phyloP scores from a whole-genome alignment of 2,329 filamentous ascomycete genomes.

The Boeremia lycopersici region DNA sequence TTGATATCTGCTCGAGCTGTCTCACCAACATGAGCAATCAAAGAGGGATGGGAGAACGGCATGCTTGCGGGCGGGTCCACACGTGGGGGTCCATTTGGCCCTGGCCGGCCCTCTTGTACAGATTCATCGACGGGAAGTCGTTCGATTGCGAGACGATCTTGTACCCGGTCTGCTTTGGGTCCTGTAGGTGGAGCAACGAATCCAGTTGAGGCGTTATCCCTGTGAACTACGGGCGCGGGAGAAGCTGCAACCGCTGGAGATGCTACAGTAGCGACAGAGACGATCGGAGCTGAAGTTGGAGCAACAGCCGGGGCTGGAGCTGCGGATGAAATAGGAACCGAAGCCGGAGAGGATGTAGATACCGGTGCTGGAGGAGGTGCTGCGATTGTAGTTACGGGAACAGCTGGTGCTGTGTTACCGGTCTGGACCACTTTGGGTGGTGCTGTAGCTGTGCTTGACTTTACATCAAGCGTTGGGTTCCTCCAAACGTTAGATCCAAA shows the following conservation, averaged over 20 bases:
- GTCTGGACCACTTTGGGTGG: slow-evolving; percentile 38
- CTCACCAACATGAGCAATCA: slow-evolving; percentile 10
- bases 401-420: slow-evolving; percentile 22
- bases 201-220: slow-evolving; percentile 20
- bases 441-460: slow-evolving; percentile 27
- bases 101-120: slow-evolving; percentile 27
- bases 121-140: slow-evolving; percentile 29
- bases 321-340: slow-evolving; percentile 32
- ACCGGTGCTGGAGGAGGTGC: slow-evolving; percentile 8
- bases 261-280: slow-evolving; percentile 17
- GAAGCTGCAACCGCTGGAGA: slow-evolving; percentile 32
- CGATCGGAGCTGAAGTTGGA: not conserved
- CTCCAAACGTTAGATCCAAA: slow-evolving; percentile 57
- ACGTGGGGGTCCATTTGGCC: slow-evolving; percentile 23
- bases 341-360: slow-evolving; percentile 17
- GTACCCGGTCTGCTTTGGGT: slow-evolving; percentile 46
- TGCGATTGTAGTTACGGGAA: slow-evolving; percentile 27
- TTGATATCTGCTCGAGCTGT: slow-evolving; percentile 26
- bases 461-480: slow-evolving; percentile 46
- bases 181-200: slow-evolving; percentile 46
- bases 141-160: slow-evolving; percentile 38
- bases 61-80: slow-evolving; percentile 31
- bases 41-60: slow-evolving; percentile 20
- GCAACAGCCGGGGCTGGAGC: slow-evolving; percentile 27
- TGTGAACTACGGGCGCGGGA: slow-evolving; percentile 26